A percentile compares a stretch with the other conserved stretches of the same genome.
phyloP scores from a whole-genome alignment of 1,139 yeast genomes.

The Yamadazyma oceani region DNA sequence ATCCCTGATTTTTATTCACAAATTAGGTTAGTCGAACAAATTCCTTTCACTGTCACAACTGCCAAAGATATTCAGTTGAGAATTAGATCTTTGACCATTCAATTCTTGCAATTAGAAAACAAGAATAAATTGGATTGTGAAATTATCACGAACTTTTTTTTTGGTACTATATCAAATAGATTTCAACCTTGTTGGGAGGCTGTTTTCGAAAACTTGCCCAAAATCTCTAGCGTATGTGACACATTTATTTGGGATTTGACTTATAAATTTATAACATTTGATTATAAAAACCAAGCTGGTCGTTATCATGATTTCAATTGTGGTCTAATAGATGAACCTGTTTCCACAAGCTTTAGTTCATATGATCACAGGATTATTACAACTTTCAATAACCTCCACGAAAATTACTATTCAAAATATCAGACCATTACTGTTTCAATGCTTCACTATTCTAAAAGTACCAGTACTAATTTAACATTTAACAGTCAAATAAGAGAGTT shows the following conservation, averaged over 20 bases:
- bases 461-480: slow-evolving; percentile 32
- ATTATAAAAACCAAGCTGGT: slow-evolving; percentile 24
- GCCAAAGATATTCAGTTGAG: slow-evolving; percentile 76
- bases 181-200: slow-evolving; percentile 89
- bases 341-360: slow-evolving; percentile 29
- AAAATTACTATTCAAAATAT: slow-evolving; percentile 23
- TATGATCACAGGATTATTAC: slow-evolving; percentile 28
- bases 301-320: slow-evolving; percentile 17
- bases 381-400: slow-evolving; percentile 25
- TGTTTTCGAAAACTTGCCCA: slow-evolving; percentile 59
- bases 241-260: slow-evolving; percentile 59
- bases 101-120: slow-evolving; percentile 43
- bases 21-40: slow-evolving; percentile 63
- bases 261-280: slow-evolving; percentile 36
- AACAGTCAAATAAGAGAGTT: slow-evolving; percentile 47
- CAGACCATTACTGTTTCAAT: slow-evolving; percentile 29
- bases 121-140: slow-evolving; percentile 28
- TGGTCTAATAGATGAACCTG: slow-evolving; percentile 11
- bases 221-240: slow-evolving; percentile 44
- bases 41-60: slow-evolving; percentile 66
- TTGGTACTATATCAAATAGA: slow-evolving; percentile 72
- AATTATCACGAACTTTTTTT: slow-evolving; percentile 55
- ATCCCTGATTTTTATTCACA: slow-evolving; percentile 36
- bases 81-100: slow-evolving; percentile 58
- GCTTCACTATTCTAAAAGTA: slow-evolving; percentile 30